phyloP scores from a whole-genome alignment of 2,329 filamentous ascomycete species.

The Aspergillus hortae region DNA sequence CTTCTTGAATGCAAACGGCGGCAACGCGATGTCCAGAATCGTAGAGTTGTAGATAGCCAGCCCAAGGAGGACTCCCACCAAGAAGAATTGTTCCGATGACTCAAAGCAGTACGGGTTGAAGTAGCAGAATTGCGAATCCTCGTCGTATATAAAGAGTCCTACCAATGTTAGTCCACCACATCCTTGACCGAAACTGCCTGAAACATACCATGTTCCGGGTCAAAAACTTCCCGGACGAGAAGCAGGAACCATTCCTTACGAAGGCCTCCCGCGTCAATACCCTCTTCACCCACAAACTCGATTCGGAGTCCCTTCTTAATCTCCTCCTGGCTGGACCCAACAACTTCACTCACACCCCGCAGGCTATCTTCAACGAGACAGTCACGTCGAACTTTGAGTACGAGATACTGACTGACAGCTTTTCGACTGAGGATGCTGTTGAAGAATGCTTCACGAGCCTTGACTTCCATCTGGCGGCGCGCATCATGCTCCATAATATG shows the following conservation, averaged over 20 bases:
- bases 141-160: conserved; percentile 92
- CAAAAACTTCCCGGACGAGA: conserved; percentile 83
- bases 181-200: background rate
- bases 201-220: conserved; percentile 72
- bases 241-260: conserved; percentile 94
- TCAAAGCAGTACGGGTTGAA: conserved; percentile 90
- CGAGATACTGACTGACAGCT: conserved; percentile 71
- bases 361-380: conserved; percentile 87
- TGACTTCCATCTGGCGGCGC: conserved; percentile 81
- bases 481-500: conserved; percentile 86
- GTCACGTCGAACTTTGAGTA: conserved; percentile 73
- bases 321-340: conserved; percentile 75
- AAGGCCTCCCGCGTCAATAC: conserved; percentile 82
- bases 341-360: conserved; percentile 76
- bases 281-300: conserved; percentile 82
- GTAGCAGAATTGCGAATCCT: conserved; percentile 86
- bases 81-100: conserved; percentile 85
- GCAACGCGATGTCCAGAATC: conserved; percentile 82
- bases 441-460: conserved; percentile 86
- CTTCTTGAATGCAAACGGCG: conserved; percentile 86
- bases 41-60: conserved; percentile 94
- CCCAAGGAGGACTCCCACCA: conserved; percentile 82
- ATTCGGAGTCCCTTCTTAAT: conserved; percentile 88
- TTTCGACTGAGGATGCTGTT: conserved; percentile 77
- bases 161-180: conserved; percentile 1